Percentiles rank a stretch among this genome's conserved stretches.
Evolutionary conservation across 768 basidiomycete species (phyloP).

Genomic region (Tylopilus intermedius): DNA sequence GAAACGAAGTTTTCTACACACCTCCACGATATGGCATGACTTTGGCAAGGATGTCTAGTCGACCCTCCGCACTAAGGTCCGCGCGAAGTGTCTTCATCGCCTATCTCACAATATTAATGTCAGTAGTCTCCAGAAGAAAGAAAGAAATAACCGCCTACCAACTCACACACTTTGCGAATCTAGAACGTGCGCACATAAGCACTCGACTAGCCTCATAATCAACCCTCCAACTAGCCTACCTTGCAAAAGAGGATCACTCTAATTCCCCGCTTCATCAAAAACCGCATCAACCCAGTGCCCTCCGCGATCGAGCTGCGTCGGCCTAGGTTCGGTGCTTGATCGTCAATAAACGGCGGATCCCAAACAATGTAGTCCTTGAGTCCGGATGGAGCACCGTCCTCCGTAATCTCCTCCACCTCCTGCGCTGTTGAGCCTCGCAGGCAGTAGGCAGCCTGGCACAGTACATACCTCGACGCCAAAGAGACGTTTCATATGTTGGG

Average conservation of each 20-base stretch:
- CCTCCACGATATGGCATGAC: constrained; percentile 85
- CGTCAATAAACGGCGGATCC: constrained; percentile 60
- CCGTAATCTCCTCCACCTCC: constrained; percentile 62
- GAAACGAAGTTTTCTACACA: constrained; percentile 26
- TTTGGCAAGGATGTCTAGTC: constrained; percentile 66
- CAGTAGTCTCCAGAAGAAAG: not conserved
- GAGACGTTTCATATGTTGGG: constrained; percentile 68
- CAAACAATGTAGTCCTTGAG: constrained; percentile 77
- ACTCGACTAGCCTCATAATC: not conserved
- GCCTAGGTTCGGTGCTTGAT: constrained; percentile 49
- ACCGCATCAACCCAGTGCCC: constrained; percentile 68
- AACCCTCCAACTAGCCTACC: constrained; percentile 32
- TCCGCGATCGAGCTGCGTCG: constrained; percentile 58
- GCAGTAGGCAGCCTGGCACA: not conserved
- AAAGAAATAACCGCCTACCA: constrained; percentile 38
- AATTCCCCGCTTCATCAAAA: constrained; percentile 76
- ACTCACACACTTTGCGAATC: constrained; percentile 78
- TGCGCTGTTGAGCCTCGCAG: constrained; percentile 13
- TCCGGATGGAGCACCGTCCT: constrained; percentile 82
- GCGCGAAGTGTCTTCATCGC: constrained; percentile 74
- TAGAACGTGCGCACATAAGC: constrained; percentile 23
- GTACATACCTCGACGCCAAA: constrained; percentile 53
- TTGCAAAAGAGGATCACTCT: constrained; percentile 88
- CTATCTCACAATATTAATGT: constrained; percentile 35
- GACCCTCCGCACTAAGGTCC: constrained; percentile 68